Evolutionary conservation across 305 asterid species (phyloP).

Genomic region (Solanum hybrid): DNA sequence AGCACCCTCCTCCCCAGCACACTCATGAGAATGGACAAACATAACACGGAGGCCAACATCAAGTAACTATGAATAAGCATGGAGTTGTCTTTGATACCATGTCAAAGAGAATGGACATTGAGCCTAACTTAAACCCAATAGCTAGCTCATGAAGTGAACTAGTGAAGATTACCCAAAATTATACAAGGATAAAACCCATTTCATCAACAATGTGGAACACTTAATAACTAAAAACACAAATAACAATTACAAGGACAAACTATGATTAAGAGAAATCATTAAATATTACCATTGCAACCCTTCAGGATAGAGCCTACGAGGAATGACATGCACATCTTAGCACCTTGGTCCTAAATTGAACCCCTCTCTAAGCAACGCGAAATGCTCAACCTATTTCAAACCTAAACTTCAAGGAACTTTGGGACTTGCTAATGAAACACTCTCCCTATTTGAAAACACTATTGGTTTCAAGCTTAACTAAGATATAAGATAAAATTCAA

Average conservation of each 20-base stretch:
- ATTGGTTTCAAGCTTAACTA: background rate
- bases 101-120: background rate
- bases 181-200: background rate
- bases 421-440: background rate
- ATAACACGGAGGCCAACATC: background rate
- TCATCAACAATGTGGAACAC: background rate
- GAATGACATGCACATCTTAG: background rate
- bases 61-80: background rate
- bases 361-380: background rate
- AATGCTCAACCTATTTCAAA: background rate
- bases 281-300: background rate
- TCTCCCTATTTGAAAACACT: background rate
- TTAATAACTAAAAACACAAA: background rate
- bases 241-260: background rate
- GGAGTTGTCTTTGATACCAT: background rate
- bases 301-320: background rate
- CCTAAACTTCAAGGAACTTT: background rate
- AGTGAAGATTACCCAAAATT: background rate
- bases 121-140: background rate
- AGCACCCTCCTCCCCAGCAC: background rate
- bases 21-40: background rate
- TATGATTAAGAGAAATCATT: background rate
- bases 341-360: background rate
- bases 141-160: background rate
- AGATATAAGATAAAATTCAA: background rate